Evolutionary conservation across 257 asterid genomes (phyloP), one percentile per base, ranked within the genome.

Genomic region (Solanum arcanum): DNA sequence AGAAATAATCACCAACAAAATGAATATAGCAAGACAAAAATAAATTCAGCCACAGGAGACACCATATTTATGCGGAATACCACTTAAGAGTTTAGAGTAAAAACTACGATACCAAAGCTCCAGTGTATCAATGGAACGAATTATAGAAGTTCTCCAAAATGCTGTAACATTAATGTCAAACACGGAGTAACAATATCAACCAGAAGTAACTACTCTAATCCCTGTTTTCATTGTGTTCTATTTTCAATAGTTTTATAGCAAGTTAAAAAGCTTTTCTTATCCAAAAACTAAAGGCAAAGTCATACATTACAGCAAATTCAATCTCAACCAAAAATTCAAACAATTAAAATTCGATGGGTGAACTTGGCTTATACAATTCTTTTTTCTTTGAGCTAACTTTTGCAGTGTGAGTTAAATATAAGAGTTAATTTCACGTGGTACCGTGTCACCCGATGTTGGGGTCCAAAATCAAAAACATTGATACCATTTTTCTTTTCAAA

Each of bases 321-420:
- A 56, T 56, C 0, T 56, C 64, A 56, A 56, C 0, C 64, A 20
- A 18, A 7, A 16, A 11, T 56, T 56, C 64, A 0, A 56, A 56
- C 64, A 56, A 56, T 56, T 56, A 56, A 56, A 52, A 52, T 18
- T n/a, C n/a, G n/a, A n/a, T n/a, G n/a, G n/a, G n/a, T n/a, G n/a
- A n/a, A n/a, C n/a, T n/a, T n/a, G n/a, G n/a, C n/a, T n/a, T n/a
- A n/a, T n/a, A n/a, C 5, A 33, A 33, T 33, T 33, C 35, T 33
- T 3, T 33, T 33, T 33, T 33, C 5, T 0, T 33, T 33, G 1
- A 33, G 5, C 5, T 33, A 33, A 33, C 5, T 33, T 33, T 33
- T 33, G 35, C 35, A 0, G 5, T 0, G 35, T 33, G 35, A 33
- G 35, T 33, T 33, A 33, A 1, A 33, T 0, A 0, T 3, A 3